These are phyloP conservation scores for Xylaria bambusicola DNA, from an alignment of 495 filamentous ascomycete species.

Conservation along the genomic window DNA sequence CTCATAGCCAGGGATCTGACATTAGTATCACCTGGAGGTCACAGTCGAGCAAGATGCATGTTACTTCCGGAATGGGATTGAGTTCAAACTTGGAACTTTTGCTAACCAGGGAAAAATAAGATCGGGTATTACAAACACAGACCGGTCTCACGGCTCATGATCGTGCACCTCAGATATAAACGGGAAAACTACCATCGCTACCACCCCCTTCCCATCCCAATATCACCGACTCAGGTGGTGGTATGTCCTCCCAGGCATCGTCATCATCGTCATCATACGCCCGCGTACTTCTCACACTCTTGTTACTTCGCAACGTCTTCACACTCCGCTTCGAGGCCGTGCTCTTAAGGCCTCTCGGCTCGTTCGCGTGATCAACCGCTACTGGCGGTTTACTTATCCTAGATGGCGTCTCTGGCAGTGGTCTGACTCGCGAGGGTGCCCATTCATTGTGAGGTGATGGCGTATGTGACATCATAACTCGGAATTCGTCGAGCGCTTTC, in stretches of 20 bases:
- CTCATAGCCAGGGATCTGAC: not conserved
- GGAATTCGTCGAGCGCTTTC: conserved; percentile 7
- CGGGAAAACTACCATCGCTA: conserved; percentile 33
- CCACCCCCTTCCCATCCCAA: conserved; percentile 26
- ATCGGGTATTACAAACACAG: not conserved
- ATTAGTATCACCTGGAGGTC: not conserved
- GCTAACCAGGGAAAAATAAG: not conserved
- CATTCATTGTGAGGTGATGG: conserved; percentile 20
- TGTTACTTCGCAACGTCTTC: conserved; percentile 22
- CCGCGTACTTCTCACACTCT: conserved; percentile 26
- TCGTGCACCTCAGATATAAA: conserved; percentile 27
- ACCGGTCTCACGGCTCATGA: not conserved
- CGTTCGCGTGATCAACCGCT: conserved; percentile 18
- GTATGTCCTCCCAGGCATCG: conserved; percentile 33
- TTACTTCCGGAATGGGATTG: conserved; percentile 2
- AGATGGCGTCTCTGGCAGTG: conserved; percentile 26
- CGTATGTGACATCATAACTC: conserved; percentile 13
- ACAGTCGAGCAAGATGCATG: not conserved
- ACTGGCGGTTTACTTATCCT: conserved; percentile 17
- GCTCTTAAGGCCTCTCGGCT: conserved; percentile 10
- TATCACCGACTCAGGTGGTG: conserved; percentile 26
- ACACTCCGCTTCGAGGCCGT: conserved; percentile 19
- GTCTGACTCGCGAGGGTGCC: conserved; percentile 16
- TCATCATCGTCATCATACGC: conserved; percentile 27
- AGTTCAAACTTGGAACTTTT: not conserved